Percentiles rank a stretch among this genome's conserved stretches.
phyloP scores from a whole-genome alignment of 768 basidiomycete genomes.

The Mycena amicta region DNA sequence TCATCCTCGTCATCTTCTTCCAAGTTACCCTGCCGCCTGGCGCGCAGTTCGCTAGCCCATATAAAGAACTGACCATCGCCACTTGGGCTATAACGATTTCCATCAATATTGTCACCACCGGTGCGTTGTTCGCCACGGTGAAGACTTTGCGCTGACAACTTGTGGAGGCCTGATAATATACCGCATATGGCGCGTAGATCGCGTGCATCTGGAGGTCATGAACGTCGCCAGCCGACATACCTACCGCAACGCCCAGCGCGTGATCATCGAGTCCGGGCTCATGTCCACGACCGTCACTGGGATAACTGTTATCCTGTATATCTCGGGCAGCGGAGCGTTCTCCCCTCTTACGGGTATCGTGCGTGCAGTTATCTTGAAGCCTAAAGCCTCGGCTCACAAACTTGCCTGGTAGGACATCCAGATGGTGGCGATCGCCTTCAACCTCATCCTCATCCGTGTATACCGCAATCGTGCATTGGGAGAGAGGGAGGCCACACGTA shows the following conservation, averaged over 20 bases:
- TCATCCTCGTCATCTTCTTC: background rate
- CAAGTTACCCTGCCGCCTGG: conserved; percentile 1
- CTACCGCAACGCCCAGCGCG: background rate
- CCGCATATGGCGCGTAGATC: conserved; percentile 11
- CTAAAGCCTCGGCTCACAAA: background rate
- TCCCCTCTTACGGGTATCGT: conserved; percentile 9
- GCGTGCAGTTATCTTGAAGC: background rate
- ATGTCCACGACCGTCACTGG: conserved; percentile 5
- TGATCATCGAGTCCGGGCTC: conserved; percentile 15
- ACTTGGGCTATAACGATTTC: conserved; percentile 11
- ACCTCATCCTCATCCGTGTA: conserved; percentile 15
- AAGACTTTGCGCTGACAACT: too few relatives aligned
- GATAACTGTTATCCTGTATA: conserved; percentile 1
- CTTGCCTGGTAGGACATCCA: conserved; percentile 5
- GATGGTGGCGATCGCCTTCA: conserved; percentile 13
- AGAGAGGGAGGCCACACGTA: background rate
- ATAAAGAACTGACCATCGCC: background rate
- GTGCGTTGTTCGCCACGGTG: background rate
- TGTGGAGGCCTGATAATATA: background rate
- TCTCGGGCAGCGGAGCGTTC: conserved; percentile 7
- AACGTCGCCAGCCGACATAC: background rate
- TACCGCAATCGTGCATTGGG: conserved; percentile 1
- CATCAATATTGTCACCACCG: conserved; percentile 7
- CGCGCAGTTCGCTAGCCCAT: conserved; percentile 2
- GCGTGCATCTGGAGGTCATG: background rate